Evolutionary conservation across 345 rosid species (phyloP).

Genomic region (Eucalyptus erythrocorys): DNA sequence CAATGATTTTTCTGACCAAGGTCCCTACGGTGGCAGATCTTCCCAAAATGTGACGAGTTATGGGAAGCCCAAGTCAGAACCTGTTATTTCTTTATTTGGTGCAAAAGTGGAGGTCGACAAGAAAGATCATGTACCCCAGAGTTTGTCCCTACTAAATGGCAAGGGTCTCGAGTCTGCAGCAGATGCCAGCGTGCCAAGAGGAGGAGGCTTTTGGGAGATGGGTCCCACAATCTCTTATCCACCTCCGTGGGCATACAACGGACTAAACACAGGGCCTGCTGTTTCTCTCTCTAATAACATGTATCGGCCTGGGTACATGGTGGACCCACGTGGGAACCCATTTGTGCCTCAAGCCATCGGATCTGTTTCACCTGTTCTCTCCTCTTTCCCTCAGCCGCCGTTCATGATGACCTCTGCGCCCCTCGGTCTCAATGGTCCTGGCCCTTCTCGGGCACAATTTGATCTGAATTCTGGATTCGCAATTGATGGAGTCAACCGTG

Average conservation of each 20-base stretch:
- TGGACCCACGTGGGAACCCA: conserved; percentile 59
- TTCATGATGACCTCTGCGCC: conserved; percentile 47
- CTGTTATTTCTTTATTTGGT: conserved; percentile 66
- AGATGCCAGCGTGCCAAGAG: conserved; percentile 34
- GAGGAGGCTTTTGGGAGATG: conserved; percentile 46
- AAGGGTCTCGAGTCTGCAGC: conserved; percentile 23
- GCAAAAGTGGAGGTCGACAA: conserved; percentile 51
- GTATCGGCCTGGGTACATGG: conserved; percentile 56
- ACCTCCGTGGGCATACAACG: conserved; percentile 40
- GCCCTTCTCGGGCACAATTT: conserved; percentile 39
- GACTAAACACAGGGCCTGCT: conserved; percentile 30
- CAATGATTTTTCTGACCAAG: conserved; percentile 42
- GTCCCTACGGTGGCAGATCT: conserved; percentile 10
- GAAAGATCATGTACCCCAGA: conserved; percentile 34
- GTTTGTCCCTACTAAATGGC: conserved; percentile 43
- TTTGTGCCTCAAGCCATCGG: conserved; percentile 56
- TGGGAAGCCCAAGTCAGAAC: conserved; percentile 40
- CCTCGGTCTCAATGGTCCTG: conserved; percentile 34
- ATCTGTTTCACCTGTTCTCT: conserved; percentile 31
- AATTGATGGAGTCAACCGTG: conserved; percentile 49
- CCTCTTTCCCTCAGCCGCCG: conserved; percentile 41
- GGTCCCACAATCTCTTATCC: conserved; percentile 40
- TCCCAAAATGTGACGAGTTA: conserved; percentile 18
- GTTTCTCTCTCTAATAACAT: conserved; percentile 44
- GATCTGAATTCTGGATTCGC: conserved; percentile 66